These are phyloP conservation scores for Fusarium chaquense DNA, from an alignment of 2,329 filamentous ascomycete genomes.

Conservation along the genomic window DNA sequence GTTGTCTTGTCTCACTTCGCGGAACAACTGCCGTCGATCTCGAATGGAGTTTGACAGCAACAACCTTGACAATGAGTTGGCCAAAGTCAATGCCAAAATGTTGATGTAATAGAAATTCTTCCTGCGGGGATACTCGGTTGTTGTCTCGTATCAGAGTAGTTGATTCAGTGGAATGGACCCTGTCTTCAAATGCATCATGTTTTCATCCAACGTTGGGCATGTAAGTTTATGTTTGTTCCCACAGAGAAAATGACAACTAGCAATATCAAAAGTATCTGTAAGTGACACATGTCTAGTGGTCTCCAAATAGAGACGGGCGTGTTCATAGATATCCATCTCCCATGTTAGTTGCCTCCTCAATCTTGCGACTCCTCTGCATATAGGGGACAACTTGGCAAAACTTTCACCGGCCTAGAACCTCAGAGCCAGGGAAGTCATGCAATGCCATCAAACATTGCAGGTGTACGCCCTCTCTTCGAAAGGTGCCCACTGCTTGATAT, in stretches of 20 bases:
- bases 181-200: background rate
- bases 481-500: background rate
- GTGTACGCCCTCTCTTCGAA: background rate
- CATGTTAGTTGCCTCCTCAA: background rate
- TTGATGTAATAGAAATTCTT: background rate
- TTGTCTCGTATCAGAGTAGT: background rate
- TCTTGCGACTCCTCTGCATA: background rate
- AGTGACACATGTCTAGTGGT: background rate
- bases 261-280: background rate
- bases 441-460: background rate
- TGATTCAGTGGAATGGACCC: background rate
- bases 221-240: background rate
- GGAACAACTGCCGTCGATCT: background rate
- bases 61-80: constrained; percentile 13
- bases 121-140: background rate
- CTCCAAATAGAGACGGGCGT: background rate
- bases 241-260: background rate
- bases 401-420: background rate
- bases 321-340: background rate
- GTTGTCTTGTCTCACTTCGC: background rate
- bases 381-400: background rate
- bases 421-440: background rate
- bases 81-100: background rate
- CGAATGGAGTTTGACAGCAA: constrained; percentile 10
- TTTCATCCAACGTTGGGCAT: background rate